Percentiles rank a stretch among this genome's conserved stretches.
Conservation (phyloP, 257 asterid genomes). For the Solanum stenotomum region DNA sequence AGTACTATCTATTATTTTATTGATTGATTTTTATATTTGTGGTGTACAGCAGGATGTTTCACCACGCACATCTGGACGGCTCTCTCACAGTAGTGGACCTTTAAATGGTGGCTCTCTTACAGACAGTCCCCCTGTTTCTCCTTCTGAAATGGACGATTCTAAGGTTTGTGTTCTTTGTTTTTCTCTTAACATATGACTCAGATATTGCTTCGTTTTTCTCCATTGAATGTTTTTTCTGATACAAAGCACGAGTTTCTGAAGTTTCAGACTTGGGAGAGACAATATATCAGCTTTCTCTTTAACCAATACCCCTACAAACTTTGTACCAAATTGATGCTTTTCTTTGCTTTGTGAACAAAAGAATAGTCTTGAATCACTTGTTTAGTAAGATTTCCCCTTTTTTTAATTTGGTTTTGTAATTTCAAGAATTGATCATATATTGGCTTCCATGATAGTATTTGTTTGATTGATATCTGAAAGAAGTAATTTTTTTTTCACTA, state of each 20-base stretch:
- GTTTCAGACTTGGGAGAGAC: neutral
- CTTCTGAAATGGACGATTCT: constrained; percentile 67
- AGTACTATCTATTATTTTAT: neutral
- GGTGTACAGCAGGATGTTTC: constrained; percentile 87
- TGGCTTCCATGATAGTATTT: neutral
- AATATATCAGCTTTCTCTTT: constrained; percentile 45
- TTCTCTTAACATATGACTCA: neutral
- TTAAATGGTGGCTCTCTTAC: constrained; percentile 78
- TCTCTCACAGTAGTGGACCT: constrained; percentile 98
- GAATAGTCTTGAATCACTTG: constrained; percentile 1
- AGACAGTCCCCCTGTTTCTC: constrained; percentile 96
- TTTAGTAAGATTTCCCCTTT: neutral
- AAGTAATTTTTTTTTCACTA: neutral
- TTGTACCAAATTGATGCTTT: constrained; percentile 15
- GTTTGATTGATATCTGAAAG: neutral
- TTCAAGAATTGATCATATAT: neutral
- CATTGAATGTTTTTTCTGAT: constrained; percentile 3
- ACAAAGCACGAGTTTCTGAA: constrained; percentile 40
- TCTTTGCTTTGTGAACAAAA: constrained; percentile 14
- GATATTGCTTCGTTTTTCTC: neutral
- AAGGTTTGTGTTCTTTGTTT: constrained; percentile 38
- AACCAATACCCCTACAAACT: constrained; percentile 17
- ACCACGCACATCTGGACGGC: constrained; percentile 94
- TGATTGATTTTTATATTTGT: neutral
- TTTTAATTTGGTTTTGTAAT: neutral